Evolutionary conservation across 2,329 filamentous ascomycete species (phyloP), one percentile per base, ranked within the genome.

Genomic region (Verticillium nonalfalfae): DNA sequence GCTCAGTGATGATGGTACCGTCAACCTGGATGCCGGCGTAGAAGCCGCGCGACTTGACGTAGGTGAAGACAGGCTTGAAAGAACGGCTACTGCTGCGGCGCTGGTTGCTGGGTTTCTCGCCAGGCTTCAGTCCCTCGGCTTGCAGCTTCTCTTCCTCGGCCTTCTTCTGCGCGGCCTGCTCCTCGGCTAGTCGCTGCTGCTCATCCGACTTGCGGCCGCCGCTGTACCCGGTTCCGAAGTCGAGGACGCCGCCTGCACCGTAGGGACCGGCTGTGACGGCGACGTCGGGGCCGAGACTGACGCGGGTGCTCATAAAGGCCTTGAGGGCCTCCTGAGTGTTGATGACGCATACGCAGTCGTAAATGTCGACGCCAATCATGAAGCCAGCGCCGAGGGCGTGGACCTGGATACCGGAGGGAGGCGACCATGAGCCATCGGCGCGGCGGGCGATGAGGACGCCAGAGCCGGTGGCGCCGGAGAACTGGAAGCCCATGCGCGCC

Each of bases 1-100:
- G 85, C 74, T 96, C 91, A 33, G 94, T 90, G 57, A 97, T 82
- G 11, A 96, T 85, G 0, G 92, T 96, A 33, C 93, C 93, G 69
- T 97, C 93, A 38, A 96, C 83, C 69, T 93, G 90, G 1, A 96
- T 84, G 35, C 92, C 92, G 1, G 91, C 93, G 70, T 96, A 97
- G 67, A 97, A 87, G 4, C 93, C 93, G 59, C 92, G 85, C 57
- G 89, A 93, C 77, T 96, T 97, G 76, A 97, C 85, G 72, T 97
- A 97, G 2, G 78, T 80, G 61, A 81, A 82, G n/a, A 82, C 80
- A 2, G 80, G 80, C 67, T 74, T 74, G 62, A 68, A 62, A 31
- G 62, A 69, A 38, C 31, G 66, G 62, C 57, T 66, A 60, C 59
- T 66, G 63, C 58, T 64, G 40, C 64, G 63, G 61, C 60, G 63